Evolutionary conservation across 495 filamentous ascomycete species (phyloP), one percentile per base, ranked within the genome.

Genomic region (Thermothielavioides terrestris): DNA sequence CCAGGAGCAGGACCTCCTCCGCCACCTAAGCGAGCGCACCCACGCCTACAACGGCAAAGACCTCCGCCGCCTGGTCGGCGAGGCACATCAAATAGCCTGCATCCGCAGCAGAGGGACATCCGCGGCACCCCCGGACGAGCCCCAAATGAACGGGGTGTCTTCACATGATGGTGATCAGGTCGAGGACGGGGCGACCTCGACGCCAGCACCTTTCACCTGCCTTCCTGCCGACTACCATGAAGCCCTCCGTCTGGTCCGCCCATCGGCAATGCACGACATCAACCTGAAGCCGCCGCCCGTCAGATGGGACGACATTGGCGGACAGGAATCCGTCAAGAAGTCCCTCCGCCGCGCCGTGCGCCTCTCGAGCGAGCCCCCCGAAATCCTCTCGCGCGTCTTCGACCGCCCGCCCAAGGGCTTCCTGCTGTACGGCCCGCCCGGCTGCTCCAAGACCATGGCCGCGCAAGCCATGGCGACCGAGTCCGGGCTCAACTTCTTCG

Each of bases 381-480:
- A 85, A 21, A 65, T 77, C 49, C 73, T 85, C 12, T 76, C 79
- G 18, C 71, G 78, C 10, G 65, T 47, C 54, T 63, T 61, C 28
- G 57, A 63, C 39, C 60, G 57, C 15, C 78, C 81, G 9, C 81
- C 86, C 18, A 84, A 92, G 62, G 92, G 92, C 1, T 77, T 97
- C 21, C 74, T 98, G 1, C 76, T 98, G 11, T 97, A 96, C 61
- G 92, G 92, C 1, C 92, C 92, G 0, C 92, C 92, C 0, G 92
- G 92, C 15, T 98, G 92, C 62, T 94, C 89, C 37, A 98, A 98
- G 66, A 98, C 92, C 15, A 78, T 98, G 65, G 86, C 82, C 1
- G 92, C 92, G 1, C 89, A 94, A 59, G 92, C 92, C 34, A 80
- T 95, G 61, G 92, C 92, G 6, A 95, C 88, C 22, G 89, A 94